Conservation (phyloP, 305 asterid genomes). For the Ilex paraguariensis region DNA sequence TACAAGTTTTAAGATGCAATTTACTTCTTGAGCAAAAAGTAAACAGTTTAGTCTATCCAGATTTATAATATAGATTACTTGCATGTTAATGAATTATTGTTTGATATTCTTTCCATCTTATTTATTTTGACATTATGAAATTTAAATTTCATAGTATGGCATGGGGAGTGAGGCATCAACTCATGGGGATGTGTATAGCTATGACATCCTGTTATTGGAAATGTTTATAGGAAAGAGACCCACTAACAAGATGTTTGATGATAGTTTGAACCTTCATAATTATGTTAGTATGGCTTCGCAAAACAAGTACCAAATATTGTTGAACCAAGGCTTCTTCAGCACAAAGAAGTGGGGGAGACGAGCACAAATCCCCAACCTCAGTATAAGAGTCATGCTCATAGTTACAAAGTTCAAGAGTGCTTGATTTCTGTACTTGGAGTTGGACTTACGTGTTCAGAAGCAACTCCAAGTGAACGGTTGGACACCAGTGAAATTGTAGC, state of each 20-base stretch:
- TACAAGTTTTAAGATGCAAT: no score
- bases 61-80: no score
- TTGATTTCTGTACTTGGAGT: conserved; percentile 5
- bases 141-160: conserved; percentile 10
- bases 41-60: no score
- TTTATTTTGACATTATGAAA: not conserved
- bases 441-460: conserved; percentile 14
- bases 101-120: no score
- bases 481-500: not conserved
- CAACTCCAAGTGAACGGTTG: conserved; percentile 8
- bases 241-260: conserved; percentile 1
- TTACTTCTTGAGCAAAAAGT: no score
- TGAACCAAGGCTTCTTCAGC: conserved; percentile 4
- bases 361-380: no score
- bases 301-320: not conserved
- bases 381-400: not conserved
- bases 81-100: no score
- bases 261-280: conserved; percentile 8
- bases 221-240: conserved; percentile 12
- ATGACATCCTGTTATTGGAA: conserved; percentile 13
- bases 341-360: not conserved
- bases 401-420: not conserved
- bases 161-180: conserved; percentile 10
- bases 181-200: conserved; percentile 12
- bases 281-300: conserved; percentile 8